Evolutionary conservation across 768 basidiomycete species (phyloP), one percentile per base, ranked within the genome.

Genomic region (Xerocomellus amylosporus): DNA sequence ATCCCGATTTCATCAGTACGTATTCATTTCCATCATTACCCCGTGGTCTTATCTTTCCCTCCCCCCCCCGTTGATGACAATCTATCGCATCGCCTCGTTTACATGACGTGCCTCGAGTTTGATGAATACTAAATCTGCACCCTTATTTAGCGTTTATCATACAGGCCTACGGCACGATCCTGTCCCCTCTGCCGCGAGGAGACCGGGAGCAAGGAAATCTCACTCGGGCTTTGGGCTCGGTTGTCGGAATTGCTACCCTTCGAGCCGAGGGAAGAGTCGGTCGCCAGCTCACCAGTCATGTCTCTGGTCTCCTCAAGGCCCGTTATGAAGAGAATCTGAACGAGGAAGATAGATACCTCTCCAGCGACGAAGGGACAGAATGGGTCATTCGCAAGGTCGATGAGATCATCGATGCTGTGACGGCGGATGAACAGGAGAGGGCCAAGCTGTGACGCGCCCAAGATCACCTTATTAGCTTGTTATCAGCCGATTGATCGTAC

Each of bases 1-100:
- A 96, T 73, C 93, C 93, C 56, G 93, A 96, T 78, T 90, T 96
- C 76, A 92, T 93, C 71, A 78, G 90, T 93, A 73, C 76, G 90
- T 84, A 65, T 56, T 62, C 60, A 60, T 62, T 65, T 56, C 56
- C 53, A 53, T 55, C 64, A 43, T 54, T 63, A 63, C 70, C 69
- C 68, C 69, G 65, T 72, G 67, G 65, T 49, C 66, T 71, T 71
- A 71, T 73, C 68, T 67, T 40, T 43, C 44, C 47, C 34, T 54
- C 47, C 53, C 46, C 49, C 46, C 54, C 47, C 54, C 46, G 42
- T 49, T 61, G 65, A 57, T 71, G 65, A 60, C 60, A 64, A 69
- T 64, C 60, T 49, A 61, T 60, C 53, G 56, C 58, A 67, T 51
- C 56, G 65, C 70, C 70, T 63, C 68, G 55, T 54, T 64, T 61